phyloP scores from a whole-genome alignment of 257 asterid species.

The Pogostemon cablin region DNA sequence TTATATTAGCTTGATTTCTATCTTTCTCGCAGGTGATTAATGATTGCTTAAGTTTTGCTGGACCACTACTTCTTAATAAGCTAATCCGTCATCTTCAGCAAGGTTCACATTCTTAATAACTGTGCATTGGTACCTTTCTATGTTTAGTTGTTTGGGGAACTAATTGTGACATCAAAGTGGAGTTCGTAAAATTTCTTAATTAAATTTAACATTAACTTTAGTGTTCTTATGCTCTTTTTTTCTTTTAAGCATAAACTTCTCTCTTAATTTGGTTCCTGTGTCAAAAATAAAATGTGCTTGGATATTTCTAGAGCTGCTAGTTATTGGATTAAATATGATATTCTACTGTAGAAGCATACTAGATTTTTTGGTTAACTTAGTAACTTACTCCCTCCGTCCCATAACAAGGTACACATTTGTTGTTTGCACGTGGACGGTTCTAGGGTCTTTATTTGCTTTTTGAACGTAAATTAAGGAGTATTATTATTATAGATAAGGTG shows the following conservation, averaged over 20 bases:
- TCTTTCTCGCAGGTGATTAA: slow-evolving; percentile 75
- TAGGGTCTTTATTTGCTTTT: too few relatives aligned
- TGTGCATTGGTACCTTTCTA: slow-evolving; percentile 7
- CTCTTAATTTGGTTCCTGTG: not conserved
- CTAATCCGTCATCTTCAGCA: slow-evolving; percentile 87
- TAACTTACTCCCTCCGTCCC: too few relatives aligned
- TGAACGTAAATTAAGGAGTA: too few relatives aligned
- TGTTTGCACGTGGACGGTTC: too few relatives aligned
- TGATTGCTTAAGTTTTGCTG: slow-evolving; percentile 90
- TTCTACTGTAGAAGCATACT: not conserved
- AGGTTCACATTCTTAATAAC: slow-evolving; percentile 49
- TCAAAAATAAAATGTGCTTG: not conserved
- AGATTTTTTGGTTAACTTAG: not conserved
- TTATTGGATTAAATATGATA: not conserved
- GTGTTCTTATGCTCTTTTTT: not conserved
- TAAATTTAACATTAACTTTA: not conserved
- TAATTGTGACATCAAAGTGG: not conserved
- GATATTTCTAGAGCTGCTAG: not conserved
- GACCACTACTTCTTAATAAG: slow-evolving; percentile 90
- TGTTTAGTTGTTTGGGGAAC: slow-evolving; percentile 11
- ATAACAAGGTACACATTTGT: too few relatives aligned
- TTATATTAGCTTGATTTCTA: slow-evolving; percentile 22
- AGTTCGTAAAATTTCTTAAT: not conserved
- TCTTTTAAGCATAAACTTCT: not conserved
- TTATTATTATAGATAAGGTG: too few relatives aligned